Evolutionary conservation across 75 land plant species (phyloP).

Genomic region (Sequoiadendron giganteum): DNA sequence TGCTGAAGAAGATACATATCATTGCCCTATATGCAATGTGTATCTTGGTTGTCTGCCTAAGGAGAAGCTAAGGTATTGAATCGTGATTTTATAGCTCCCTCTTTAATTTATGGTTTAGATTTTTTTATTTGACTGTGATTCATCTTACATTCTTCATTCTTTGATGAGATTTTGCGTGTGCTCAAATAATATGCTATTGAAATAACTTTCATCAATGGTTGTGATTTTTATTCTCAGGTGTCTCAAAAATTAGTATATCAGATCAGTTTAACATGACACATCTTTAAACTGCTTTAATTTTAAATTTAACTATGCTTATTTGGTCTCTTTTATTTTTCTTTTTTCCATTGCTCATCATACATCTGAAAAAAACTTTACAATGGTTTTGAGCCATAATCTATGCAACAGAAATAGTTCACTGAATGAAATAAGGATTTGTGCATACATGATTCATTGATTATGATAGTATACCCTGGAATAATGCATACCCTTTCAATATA

Average conservation of each 20-base stretch:
- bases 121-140: background rate
- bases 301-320: background rate
- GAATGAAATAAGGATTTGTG: background rate
- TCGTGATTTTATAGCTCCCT: background rate
- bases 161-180: background rate
- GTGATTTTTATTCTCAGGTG: background rate
- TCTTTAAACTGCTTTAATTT: background rate
- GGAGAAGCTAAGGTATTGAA: conserved; percentile 76
- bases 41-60: conserved; percentile 73
- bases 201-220: background rate
- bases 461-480: background rate
- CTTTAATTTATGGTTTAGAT: background rate
- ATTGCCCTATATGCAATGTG: conserved; percentile 84
- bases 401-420: background rate
- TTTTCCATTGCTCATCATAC: background rate
- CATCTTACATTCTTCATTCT: background rate
- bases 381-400: background rate
- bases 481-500: background rate
- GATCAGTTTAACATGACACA: background rate
- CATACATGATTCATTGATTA: background rate
- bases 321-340: background rate
- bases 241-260: background rate
- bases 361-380: background rate
- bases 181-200: background rate
- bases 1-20: conserved; percentile 63